A percentile compares a stretch with the other conserved stretches of the same genome.
Conservation (phyloP, 192 early-diverging fungal genomes). For the Phycomyces nitens region DNA sequence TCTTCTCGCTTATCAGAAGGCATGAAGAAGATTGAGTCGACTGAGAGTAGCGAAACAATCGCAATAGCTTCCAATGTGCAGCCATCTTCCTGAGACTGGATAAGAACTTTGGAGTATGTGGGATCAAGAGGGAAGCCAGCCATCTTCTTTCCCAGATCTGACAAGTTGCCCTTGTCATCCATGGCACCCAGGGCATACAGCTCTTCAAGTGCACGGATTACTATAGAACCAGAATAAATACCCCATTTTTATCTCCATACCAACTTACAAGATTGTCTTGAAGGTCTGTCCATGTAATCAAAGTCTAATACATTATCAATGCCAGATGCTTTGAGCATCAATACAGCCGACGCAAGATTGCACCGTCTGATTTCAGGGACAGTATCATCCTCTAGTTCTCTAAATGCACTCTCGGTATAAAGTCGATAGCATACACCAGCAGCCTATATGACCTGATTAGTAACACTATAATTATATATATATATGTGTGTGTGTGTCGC, state of each 20-base stretch:
- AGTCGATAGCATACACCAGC: conserved; percentile 89
- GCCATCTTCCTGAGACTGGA: conserved; percentile 68
- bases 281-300: conserved; percentile 94
- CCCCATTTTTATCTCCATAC: conserved; percentile 6
- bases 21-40: conserved; percentile 86
- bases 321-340: conserved; percentile 90
- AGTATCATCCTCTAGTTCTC: conserved; percentile 69
- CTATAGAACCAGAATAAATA: conserved; percentile 18
- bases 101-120: conserved; percentile 81
- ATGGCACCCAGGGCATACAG: conserved; percentile 87
- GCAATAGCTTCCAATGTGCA: conserved; percentile 89
- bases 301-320: conserved; percentile 86
- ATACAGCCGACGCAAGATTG: conserved; percentile 80
- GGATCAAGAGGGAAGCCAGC: conserved; percentile 92
- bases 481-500: no score
- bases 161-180: conserved; percentile 75
- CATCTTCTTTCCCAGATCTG: conserved; percentile 78
- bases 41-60: conserved; percentile 87
- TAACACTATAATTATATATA: neutral
- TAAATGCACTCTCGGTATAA: conserved; percentile 83
- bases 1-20: conserved; percentile 88
- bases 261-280: conserved; percentile 54
- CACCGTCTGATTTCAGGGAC: conserved; percentile 94
- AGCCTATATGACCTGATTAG: conserved; percentile 37
- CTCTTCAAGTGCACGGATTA: conserved; percentile 84